Percentiles rank a stretch among this genome's conserved stretches.
These are phyloP conservation scores for Blakeslea trispora DNA, from an alignment of 371 early-diverging fungal species.

Conservation along the genomic window DNA sequence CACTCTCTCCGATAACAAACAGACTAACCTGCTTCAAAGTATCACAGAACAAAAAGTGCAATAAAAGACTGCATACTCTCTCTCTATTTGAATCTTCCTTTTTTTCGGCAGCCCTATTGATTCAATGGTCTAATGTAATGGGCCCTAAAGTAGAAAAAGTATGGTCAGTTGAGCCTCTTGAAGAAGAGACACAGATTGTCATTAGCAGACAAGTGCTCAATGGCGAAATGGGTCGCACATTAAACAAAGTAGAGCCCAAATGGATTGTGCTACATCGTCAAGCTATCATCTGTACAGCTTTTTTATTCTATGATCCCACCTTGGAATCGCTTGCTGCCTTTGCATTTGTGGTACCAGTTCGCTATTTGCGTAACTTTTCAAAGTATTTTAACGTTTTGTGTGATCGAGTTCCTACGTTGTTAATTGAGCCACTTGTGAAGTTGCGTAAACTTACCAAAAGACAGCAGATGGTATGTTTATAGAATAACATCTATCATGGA, in stretches of 20 bases:
- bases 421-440: slow-evolving; percentile 44
- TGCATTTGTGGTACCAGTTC: slow-evolving; percentile 56
- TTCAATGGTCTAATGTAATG: slow-evolving; percentile 65
- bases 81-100: slow-evolving; percentile 57
- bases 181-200: slow-evolving; percentile 34
- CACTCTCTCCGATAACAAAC: background rate
- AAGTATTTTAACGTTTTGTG: slow-evolving; percentile 53
- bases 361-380: slow-evolving; percentile 57
- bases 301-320: slow-evolving; percentile 40
- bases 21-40: background rate
- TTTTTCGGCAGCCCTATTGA: slow-evolving; percentile 56
- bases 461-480: slow-evolving; percentile 22
- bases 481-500: too few relatives aligned
- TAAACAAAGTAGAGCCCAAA: slow-evolving; percentile 49
- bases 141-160: slow-evolving; percentile 64
- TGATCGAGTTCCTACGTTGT: slow-evolving; percentile 52
- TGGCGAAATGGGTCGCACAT: slow-evolving; percentile 56
- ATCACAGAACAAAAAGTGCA: background rate
- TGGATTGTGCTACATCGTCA: slow-evolving; percentile 56
- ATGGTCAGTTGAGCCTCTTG: slow-evolving; percentile 35
- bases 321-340: slow-evolving; percentile 39
- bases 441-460: slow-evolving; percentile 33
- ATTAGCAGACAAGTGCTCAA: slow-evolving; percentile 63
- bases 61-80: slow-evolving; percentile 6
- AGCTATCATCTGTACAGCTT: slow-evolving; percentile 45